Conservation (phyloP, 2,329 filamentous ascomycete genomes). For the Rhinocladiella mackenziei region DNA sequence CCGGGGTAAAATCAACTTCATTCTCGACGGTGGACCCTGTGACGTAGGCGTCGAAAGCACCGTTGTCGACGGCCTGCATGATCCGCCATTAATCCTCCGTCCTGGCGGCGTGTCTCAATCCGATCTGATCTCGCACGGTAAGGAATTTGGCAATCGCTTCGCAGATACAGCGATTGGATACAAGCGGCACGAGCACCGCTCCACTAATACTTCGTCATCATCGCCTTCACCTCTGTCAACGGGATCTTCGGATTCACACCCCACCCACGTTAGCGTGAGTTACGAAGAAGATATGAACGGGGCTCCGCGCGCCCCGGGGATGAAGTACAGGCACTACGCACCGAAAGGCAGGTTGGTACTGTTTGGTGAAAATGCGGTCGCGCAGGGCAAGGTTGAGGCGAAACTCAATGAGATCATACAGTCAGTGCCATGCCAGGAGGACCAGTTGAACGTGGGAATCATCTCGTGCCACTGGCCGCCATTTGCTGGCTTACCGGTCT, state of each 20-base stretch:
- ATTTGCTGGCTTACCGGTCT: conserved; percentile 19
- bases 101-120: conserved; percentile 72
- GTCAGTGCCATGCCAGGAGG: no score
- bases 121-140: conserved; percentile 64
- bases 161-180: conserved; percentile 73
- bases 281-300: conserved; percentile 18
- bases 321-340: conserved; percentile 99
- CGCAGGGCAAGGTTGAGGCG: conserved; percentile 8
- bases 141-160: conserved; percentile 69
- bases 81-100: conserved; percentile 74
- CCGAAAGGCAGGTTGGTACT: conserved; percentile 81
- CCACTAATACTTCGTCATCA: neutral
- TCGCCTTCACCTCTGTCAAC: conserved; percentile 7
- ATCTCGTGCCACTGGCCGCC: conserved; percentile 32
- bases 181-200: conserved; percentile 41
- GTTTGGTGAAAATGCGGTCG: conserved; percentile 48
- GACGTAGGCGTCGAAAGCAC: conserved; percentile 92
- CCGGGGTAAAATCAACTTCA: conserved; percentile 73
- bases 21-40: conserved; percentile 84
- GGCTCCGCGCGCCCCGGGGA: conserved; percentile 80
- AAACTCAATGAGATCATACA: conserved; percentile 23
- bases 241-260: conserved; percentile 3
- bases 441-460: conserved; percentile 33
- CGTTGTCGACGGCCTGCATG: conserved; percentile 83
- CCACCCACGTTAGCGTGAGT: neutral